phyloP scores from a whole-genome alignment of 176 grass and related monocot genomes.

The Calamus simplicifolius region DNA sequence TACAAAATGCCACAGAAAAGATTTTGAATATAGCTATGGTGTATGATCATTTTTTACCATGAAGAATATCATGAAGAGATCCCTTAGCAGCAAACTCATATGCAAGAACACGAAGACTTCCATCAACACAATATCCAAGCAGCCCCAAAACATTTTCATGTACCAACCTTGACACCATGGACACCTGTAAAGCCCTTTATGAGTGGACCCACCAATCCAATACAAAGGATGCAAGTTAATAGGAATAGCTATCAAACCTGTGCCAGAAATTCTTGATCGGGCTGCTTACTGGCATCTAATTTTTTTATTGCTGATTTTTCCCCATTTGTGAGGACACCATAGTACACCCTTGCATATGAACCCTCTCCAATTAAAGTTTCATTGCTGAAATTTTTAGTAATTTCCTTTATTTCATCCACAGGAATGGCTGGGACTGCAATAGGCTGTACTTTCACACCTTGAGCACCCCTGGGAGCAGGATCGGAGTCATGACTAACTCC shows the following conservation, averaged over 20 bases:
- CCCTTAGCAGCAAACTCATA: constrained; percentile 14
- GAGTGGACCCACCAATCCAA: background rate
- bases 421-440: constrained; percentile 27
- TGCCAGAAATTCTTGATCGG: constrained; percentile 29
- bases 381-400: constrained; percentile 22
- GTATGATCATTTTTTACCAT: constrained; percentile 6
- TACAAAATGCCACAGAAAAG: too few relatives aligned
- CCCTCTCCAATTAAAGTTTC: constrained; percentile 27
- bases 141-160: constrained; percentile 19
- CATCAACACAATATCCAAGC: constrained; percentile 12
- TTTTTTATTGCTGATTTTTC: constrained; percentile 18
- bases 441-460: constrained; percentile 19
- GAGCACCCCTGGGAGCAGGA: constrained; percentile 10
- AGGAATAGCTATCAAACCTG: constrained; percentile 3
- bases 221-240: background rate
- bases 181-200: constrained; percentile 1
- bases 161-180: constrained; percentile 15
- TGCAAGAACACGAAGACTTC: constrained; percentile 10
- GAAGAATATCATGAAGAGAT: constrained; percentile 18
- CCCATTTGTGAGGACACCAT: constrained; percentile 22
- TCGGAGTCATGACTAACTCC: constrained; percentile 1
- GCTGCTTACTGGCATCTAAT: constrained; percentile 30
- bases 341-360: constrained; percentile 22
- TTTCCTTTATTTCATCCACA: constrained; percentile 27
- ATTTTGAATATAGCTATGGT: too few relatives aligned